Percentiles rank a stretch among this genome's conserved stretches.
phyloP scores from a whole-genome alignment of 371 early-diverging fungal genomes.

The Coemansia sp. region DNA sequence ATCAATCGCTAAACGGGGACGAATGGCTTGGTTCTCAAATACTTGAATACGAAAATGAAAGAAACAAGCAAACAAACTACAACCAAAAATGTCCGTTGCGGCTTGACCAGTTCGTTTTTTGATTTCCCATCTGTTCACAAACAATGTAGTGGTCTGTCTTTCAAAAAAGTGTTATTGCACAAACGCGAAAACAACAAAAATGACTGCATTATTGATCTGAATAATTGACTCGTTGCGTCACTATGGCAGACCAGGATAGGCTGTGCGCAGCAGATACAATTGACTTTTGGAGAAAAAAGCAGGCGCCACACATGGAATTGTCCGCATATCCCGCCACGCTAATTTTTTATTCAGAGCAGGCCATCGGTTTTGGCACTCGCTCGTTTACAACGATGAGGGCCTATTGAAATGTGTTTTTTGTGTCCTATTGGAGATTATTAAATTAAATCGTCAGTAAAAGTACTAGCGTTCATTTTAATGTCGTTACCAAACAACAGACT shows the following conservation, averaged over 20 bases:
- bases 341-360: background rate
- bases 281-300: background rate
- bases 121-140: too few relatives aligned
- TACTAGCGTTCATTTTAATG: too few relatives aligned
- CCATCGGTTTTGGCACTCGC: background rate
- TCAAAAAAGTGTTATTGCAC: background rate
- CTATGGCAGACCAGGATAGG: background rate
- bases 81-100: too few relatives aligned
- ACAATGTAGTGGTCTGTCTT: background rate
- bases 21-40: background rate
- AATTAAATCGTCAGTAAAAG: too few relatives aligned
- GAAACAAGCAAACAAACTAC: too few relatives aligned
- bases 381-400: too few relatives aligned
- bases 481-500: too few relatives aligned
- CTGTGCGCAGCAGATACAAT: background rate
- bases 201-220: background rate
- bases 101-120: too few relatives aligned
- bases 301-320: background rate
- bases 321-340: background rate
- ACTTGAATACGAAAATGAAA: background rate
- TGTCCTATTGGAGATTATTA: too few relatives aligned
- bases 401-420: too few relatives aligned
- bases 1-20: background rate
- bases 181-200: background rate
- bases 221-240: background rate